Base-by-base conservation (phyloP, 2,329 filamentous ascomycete species). In the Rhinocladiella similis region DNA sequence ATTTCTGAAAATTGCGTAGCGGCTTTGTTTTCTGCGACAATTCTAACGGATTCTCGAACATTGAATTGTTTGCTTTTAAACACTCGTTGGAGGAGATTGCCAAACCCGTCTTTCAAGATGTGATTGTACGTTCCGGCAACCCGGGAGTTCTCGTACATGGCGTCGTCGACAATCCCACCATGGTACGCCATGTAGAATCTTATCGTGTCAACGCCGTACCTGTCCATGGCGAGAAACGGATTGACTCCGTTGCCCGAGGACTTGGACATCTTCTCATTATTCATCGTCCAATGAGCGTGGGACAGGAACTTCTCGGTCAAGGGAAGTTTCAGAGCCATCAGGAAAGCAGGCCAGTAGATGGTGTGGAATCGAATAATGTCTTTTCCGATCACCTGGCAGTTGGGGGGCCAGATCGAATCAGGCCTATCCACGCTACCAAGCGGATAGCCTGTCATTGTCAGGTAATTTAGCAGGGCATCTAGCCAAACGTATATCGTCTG, bases 401-500 rank as follows among this genome's bases (percentile, higher is more conserved):
- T 87, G 7, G 91, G 90, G 3, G 94, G 94, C 93, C 94, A 99
- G 20, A 89, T 85, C 48, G 82, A 81, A 18, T 75, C 76, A 13
- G 78, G 71, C 57, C 88, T 84, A 3, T 80, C 75, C 1, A 85
- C 85, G 0, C 89, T 86, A 1, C 84, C 91, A 33, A 74, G 73
- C 0, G 91, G 91, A 69, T 95, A 97, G 13, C 93, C 91, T 1
- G 91, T 84, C 61, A 87, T 90, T 14, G 92, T 96, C 50, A 94
- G 75, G 70, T 99, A 99, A 72, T 97, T 99, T 67, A 97, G 82
- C 27, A 99, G 82, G 1, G 94, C 94, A 73, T 99, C 95, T 0
- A 99, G 82, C 94, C 94, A 99, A 29, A 99, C 95, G 68, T 99
- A 99, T 56, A 99, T 93, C 2, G 92, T 97, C 73, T 97, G 94